A percentile compares a stretch with the other conserved stretches of the same genome.
Conservation (phyloP, 2,329 filamentous ascomycete species). For the Ceratocystis eucalypticola region DNA sequence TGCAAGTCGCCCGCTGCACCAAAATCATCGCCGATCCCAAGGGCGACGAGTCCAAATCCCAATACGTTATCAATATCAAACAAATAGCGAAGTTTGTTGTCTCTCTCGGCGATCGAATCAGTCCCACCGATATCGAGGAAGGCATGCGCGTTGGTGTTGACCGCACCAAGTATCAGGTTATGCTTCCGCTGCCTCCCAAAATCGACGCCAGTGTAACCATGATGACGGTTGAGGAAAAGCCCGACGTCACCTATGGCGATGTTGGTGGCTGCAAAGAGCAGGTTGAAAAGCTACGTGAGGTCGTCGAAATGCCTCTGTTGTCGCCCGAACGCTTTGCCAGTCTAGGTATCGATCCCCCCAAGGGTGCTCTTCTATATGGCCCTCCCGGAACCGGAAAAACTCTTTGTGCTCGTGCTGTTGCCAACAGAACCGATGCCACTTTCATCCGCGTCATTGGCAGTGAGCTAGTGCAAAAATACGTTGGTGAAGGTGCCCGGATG, state of each 20-base stretch:
- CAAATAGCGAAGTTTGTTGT: constrained; percentile 99
- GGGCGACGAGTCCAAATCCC: constrained; percentile 86
- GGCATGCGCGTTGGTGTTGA: constrained; percentile 98
- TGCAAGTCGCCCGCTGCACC: constrained; percentile 94
- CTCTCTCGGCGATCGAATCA: constrained; percentile 90
- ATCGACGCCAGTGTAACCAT: constrained; percentile 98
- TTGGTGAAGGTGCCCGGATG: constrained; percentile 96
- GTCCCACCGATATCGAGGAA: constrained; percentile 97
- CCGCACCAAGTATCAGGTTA: constrained; percentile 97
- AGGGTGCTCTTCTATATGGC: constrained; percentile 91
- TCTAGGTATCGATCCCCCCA: constrained; percentile 96
- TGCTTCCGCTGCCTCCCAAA: constrained; percentile 89
- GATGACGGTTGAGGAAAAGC: constrained; percentile 99
- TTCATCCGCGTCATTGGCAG: constrained; percentile 98
- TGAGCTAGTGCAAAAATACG: constrained; percentile 96
- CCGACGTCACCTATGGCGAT: constrained; percentile 96
- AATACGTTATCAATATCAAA: constrained; percentile 99
- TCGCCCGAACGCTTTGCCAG: constrained; percentile 96
- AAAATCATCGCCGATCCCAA: constrained; percentile 98
- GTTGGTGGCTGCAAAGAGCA: constrained; percentile 99
- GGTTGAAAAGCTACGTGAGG: constrained; percentile 96
- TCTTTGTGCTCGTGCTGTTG: constrained; percentile 89
- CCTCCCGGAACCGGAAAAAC: constrained; percentile 99
- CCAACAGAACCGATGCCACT: constrained; percentile 94
- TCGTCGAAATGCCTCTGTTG: constrained; percentile 94